Evolutionary conservation across 1,284 basidiomycete species (phyloP), one percentile per base, ranked within the genome.

Genomic region (Ganoderma meredithae): DNA sequence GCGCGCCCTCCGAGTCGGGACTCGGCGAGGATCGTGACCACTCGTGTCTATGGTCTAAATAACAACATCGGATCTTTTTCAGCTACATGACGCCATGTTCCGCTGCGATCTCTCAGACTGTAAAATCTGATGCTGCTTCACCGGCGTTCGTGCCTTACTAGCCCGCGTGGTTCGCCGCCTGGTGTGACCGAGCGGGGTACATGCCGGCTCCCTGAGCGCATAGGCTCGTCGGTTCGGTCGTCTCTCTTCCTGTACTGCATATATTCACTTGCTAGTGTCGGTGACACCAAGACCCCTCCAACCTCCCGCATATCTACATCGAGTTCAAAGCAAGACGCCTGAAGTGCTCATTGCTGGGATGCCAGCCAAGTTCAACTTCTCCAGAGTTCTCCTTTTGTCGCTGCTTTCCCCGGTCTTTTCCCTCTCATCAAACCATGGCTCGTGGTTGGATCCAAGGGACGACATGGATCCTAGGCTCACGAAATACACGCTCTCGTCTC

Each of bases 81-180:
- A 52, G 25, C 47, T 52, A 12, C 22, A 25, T 52, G 22, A 13
- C 47, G 47, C 47, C 22, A 52, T 22, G n/a, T 22, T 25, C n/a
- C 10, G 47, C 47, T 52, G 47, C 47, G 47, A 52, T 52, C 47
- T 52, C 22, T 52, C 47, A 52, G 13, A 52, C 47, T 52, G 13
- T 22, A 25, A 25, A 25, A 27, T 6, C 47, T 52, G 22, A 52
- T 52, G 47, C 22, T 52, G 22, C 22, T 25, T 52, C 47, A 13
- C n/a, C 8, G 47, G 22, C 47, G 22, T 52, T 25, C 47, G 47
- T 52, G 47, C 47, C 47, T 52, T 52, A 52, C 10, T 27, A 9
- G 19, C n/a, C 43, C 43, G 7, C 43, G 43, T 44, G 43, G 7
- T 19, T 5, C 7, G 44, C 8, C 10, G 44, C 47, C n/a, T 52